These are phyloP conservation scores for Colletotrichum simmondsii DNA, from an alignment of 2,329 filamentous ascomycete species.

Conservation along the genomic window DNA sequence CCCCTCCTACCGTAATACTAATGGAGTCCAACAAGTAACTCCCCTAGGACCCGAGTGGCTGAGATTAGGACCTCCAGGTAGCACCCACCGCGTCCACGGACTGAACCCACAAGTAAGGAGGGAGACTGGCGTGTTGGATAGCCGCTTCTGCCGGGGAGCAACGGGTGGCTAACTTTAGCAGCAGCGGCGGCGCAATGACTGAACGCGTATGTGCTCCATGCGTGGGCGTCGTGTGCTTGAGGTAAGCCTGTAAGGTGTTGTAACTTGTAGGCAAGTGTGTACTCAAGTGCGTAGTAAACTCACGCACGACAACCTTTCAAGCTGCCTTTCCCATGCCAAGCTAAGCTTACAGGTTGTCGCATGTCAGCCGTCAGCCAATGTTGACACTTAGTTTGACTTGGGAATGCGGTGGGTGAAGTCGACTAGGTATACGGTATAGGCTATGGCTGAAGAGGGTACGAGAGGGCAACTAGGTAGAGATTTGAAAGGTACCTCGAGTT, in stretches of 20 bases:
- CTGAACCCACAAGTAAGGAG: not conserved
- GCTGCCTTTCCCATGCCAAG: not conserved
- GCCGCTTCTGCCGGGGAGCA: conserved; percentile 5
- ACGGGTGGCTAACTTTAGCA: conserved; percentile 30
- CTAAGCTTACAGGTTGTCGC: not conserved
- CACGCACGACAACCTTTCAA: no score
- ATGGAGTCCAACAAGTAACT: not conserved
- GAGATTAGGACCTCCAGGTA: not conserved
- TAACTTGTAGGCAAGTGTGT: not conserved
- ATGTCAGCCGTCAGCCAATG: conserved; percentile 1
- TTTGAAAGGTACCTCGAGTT: not conserved
- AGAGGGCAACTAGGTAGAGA: not conserved
- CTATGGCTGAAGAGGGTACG: not conserved
- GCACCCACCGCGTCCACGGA: no score
- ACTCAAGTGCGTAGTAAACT: no score
- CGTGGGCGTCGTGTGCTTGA: not conserved
- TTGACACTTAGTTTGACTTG: not conserved
- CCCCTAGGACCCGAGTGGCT: not conserved
- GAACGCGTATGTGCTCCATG: not conserved
- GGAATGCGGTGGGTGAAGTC: not conserved
- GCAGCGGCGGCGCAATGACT: not conserved
- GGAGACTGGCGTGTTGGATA: not conserved
- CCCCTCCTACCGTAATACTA: not conserved
- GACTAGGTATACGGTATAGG: not conserved
- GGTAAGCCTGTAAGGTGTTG: not conserved